These are phyloP conservation scores for Citrus reticulata DNA, from an alignment of 345 rosid species.

Conservation along the genomic window DNA sequence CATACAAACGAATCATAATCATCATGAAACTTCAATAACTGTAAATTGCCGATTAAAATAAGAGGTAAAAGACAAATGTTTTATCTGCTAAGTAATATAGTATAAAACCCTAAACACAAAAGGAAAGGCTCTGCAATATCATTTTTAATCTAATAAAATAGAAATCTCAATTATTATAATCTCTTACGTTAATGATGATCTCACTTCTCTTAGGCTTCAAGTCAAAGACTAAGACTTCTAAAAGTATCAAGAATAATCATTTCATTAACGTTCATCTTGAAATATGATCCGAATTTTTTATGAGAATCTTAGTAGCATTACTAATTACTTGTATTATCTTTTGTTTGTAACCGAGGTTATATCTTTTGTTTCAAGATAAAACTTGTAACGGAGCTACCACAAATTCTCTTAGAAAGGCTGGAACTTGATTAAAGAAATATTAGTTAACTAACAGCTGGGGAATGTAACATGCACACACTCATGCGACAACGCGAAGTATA, in stretches of 20 bases:
- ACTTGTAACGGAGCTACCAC: neutral
- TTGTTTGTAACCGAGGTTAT: neutral
- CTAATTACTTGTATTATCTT: neutral
- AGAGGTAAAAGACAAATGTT: slow-evolving; percentile 27
- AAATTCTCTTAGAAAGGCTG: neutral
- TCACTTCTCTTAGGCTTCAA: slow-evolving; percentile 33
- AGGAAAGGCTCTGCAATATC: neutral
- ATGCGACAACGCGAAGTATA: neutral
- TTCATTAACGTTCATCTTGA: neutral
- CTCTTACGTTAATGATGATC: neutral
- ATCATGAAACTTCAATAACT: slow-evolving; percentile 13
- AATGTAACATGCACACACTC: neutral
- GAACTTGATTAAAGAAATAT: neutral
- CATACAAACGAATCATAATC: slow-evolving; percentile 12
- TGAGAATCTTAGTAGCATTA: neutral
- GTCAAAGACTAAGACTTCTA: slow-evolving; percentile 27
- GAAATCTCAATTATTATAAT: neutral
- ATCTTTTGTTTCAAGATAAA: neutral
- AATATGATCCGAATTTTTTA: neutral
- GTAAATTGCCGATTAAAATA: neutral
- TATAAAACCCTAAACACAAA: neutral
- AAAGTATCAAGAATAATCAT: slow-evolving; percentile 14
- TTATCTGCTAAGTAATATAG: slow-evolving; percentile 10
- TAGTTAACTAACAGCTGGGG: neutral
- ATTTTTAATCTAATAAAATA: neutral